These are phyloP conservation scores for Wickerhamomyces queroliae DNA, from an alignment of 805 yeast genomes.

Conservation along the genomic window DNA sequence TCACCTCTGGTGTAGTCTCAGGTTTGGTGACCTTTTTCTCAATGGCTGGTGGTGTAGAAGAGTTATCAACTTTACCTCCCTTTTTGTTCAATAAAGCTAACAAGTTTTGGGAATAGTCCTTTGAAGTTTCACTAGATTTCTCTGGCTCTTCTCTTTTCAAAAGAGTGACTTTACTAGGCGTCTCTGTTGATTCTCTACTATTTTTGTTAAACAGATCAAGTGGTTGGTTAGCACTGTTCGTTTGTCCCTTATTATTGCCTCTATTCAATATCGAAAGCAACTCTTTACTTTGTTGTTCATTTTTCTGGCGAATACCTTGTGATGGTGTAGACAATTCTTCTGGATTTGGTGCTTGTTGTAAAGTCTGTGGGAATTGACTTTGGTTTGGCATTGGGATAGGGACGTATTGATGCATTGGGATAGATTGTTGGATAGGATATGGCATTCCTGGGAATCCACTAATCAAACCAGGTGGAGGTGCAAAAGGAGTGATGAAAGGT, in stretches of 20 bases:
- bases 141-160: constrained; percentile 1
- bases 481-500: constrained; percentile 16
- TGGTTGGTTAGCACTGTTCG: constrained; percentile 9
- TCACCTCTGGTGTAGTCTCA: neutral
- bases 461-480: constrained; percentile 6
- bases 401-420: constrained; percentile 5
- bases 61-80: neutral
- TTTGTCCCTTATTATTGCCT: constrained; percentile 5
- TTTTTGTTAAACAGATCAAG: constrained; percentile 9
- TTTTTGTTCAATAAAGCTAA: constrained; percentile 15
- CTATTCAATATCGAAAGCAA: constrained; percentile 37
- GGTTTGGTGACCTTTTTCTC: constrained; percentile 3
- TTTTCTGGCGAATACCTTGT: constrained; percentile 21
- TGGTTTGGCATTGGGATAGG: neutral
- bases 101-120: constrained; percentile 14
- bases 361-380: constrained; percentile 7
- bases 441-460: constrained; percentile 9
- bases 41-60: neutral
- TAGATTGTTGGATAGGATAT: constrained; percentile 6
- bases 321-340: constrained; percentile 33
- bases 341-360: constrained; percentile 29
- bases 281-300: constrained; percentile 33
- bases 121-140: neutral
- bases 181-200: neutral
- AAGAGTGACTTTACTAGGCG: constrained; percentile 3